phyloP scores from a whole-genome alignment of 1,284 basidiomycete genomes.

The Ustilago xerochloae region DNA sequence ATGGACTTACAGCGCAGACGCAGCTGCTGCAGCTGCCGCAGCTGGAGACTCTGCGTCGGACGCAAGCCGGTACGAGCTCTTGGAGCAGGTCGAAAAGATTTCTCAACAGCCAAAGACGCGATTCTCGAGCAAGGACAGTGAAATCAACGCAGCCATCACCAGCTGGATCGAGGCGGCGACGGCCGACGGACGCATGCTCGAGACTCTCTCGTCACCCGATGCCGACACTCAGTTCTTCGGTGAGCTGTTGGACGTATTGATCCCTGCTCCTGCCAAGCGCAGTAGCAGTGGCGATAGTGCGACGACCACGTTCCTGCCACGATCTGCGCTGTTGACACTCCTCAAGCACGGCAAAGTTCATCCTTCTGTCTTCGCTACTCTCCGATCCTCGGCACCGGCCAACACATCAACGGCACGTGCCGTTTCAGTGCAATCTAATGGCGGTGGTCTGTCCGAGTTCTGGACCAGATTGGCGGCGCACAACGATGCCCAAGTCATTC shows the following conservation, averaged over 20 bases:
- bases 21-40: not conserved
- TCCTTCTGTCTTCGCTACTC: conserved; percentile 31
- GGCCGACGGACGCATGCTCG: conserved; percentile 32
- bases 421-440: conserved; percentile 13
- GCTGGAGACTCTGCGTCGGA: conserved; percentile 2
- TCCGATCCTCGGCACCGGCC: not conserved
- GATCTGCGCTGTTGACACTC: conserved; percentile 18
- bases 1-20: conserved; percentile 20
- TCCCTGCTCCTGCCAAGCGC: conserved; percentile 17
- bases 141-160: conserved; percentile 13
- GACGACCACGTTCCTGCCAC: conserved; percentile 1
- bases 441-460: conserved; percentile 17
- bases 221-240: conserved; percentile 24
- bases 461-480: conserved; percentile 27
- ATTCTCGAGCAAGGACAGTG: conserved; percentile 5
- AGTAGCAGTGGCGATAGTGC: conserved; percentile 7
- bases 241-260: conserved; percentile 25
- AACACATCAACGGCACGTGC: not conserved
- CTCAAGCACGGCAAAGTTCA: conserved; percentile 20
- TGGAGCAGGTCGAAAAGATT: conserved; percentile 23
- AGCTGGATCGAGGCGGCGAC: conserved; percentile 24
- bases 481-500: conserved; percentile 24
- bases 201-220: conserved; percentile 30
- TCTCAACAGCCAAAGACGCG: conserved; percentile 1
- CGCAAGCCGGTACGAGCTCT: conserved; percentile 14